These are phyloP conservation scores for Geosiphon pyriformis DNA, from an alignment of 192 early-diverging fungal genomes.

Conservation along the genomic window DNA sequence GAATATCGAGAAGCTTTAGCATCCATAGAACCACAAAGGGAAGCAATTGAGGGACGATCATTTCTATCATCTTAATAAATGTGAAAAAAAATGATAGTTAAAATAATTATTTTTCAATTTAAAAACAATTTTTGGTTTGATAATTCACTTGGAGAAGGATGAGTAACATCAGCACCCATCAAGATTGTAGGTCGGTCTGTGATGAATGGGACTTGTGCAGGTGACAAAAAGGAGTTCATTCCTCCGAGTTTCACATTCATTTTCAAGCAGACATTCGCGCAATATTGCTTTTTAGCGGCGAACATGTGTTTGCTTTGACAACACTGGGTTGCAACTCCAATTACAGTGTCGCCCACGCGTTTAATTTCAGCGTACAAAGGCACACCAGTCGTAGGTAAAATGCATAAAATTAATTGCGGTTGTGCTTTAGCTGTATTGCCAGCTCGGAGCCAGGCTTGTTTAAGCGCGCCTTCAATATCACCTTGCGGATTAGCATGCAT, in stretches of 20 bases:
- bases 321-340: conserved; percentile 92
- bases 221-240: conserved; percentile 65
- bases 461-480: conserved; percentile 65
- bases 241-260: conserved; percentile 93
- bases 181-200: conserved; percentile 70
- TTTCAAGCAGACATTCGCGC: conserved; percentile 93
- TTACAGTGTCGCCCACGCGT: conserved; percentile 81
- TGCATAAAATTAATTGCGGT: conserved; percentile 81
- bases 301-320: conserved; percentile 78
- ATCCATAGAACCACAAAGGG: conserved; percentile 63
- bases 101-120: not conserved
- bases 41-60: conserved; percentile 77
- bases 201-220: conserved; percentile 61
- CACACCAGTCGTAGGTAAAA: conserved; percentile 76
- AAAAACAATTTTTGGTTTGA: not conserved
- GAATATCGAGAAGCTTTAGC: conserved; percentile 56
- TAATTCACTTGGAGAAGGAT: conserved; percentile 61
- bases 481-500: conserved; percentile 53
- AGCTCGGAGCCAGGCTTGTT: conserved; percentile 64
- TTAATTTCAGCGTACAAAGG: conserved; percentile 85
- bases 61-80: conserved; percentile 35
- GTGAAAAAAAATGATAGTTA: not conserved
- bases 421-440: conserved; percentile 56
- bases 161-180: conserved; percentile 88
- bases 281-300: conserved; percentile 82